These are phyloP conservation scores for Penicillium taxi DNA, from an alignment of 495 filamentous ascomycete species.

Conservation along the genomic window DNA sequence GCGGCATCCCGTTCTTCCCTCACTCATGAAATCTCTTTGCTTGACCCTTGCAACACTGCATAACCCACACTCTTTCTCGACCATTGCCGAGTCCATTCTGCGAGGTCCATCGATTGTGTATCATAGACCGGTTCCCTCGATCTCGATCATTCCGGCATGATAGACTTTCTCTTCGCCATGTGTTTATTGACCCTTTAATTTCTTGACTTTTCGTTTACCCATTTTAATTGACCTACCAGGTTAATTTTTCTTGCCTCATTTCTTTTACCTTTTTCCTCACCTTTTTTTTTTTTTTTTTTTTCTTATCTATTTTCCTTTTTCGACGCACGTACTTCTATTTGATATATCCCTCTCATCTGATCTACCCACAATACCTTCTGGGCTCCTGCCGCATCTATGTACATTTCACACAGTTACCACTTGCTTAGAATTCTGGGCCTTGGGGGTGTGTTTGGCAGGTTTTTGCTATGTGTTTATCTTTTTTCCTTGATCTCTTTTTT, in stretches of 20 bases:
- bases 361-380: conserved; percentile 14
- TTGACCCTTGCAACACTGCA: too few species aligned
- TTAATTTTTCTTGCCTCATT: conserved; percentile 6
- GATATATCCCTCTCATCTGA: conserved; percentile 24
- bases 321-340: conserved; percentile 16
- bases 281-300: conserved; percentile 4
- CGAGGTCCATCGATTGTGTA: conserved; percentile 7
- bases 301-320: conserved; percentile 1
- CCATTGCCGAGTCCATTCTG: conserved; percentile 18
- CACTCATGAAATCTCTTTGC: too few species aligned
- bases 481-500: conserved; percentile 1
- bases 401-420: conserved; percentile 7
- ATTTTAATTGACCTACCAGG: conserved; percentile 9
- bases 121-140: conserved; percentile 7
- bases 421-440: conserved; percentile 2
- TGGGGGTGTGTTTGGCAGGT: conserved; percentile 1
- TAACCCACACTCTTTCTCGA: background rate
- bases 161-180: conserved; percentile 23
- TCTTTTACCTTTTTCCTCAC: background rate
- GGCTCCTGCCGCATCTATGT: conserved; percentile 5
- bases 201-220: conserved; percentile 1
- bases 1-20: conserved; percentile 4
- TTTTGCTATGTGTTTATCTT: too few species aligned
- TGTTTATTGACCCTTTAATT: conserved; percentile 18
- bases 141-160: conserved; percentile 20